These are phyloP conservation scores for Detonula confervacea DNA, from an alignment of 352 stramenopile species.

Conservation along the genomic window DNA sequence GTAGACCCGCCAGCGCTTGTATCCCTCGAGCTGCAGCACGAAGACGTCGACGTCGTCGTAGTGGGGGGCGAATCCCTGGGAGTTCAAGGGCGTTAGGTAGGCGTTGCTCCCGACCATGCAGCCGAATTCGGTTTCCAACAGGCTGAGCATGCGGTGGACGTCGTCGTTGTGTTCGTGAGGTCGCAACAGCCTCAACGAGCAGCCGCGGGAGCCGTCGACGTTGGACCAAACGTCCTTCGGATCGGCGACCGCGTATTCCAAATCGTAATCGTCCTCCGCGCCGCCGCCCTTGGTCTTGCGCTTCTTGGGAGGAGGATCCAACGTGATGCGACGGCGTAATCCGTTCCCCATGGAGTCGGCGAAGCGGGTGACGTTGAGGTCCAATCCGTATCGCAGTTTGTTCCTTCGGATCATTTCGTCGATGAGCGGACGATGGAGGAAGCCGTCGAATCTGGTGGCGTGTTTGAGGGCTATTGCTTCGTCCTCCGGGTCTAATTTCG, in stretches of 20 bases:
- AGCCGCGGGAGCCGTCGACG: constrained; percentile 91
- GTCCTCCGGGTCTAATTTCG: neutral
- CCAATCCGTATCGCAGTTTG: constrained; percentile 72
- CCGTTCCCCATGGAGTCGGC: constrained; percentile 63
- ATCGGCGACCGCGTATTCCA: constrained; percentile 64
- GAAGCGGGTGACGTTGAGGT: constrained; percentile 84
- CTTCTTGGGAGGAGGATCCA: constrained; percentile 64
- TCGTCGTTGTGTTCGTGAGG: constrained; percentile 89
- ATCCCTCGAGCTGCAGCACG: constrained; percentile 92
- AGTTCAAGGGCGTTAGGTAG: constrained; percentile 90
- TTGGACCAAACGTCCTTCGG: constrained; percentile 75
- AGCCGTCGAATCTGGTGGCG: constrained; percentile 55
- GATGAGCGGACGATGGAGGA: constrained; percentile 70
- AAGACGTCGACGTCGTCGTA: constrained; percentile 98
- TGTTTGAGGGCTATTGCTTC: neutral
- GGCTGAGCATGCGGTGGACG: constrained; percentile 90
- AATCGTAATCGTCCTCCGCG: constrained; percentile 33
- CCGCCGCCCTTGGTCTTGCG: constrained; percentile 13
- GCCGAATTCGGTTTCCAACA: constrained; percentile 92
- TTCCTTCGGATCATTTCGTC: constrained; percentile 62
- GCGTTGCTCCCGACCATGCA: constrained; percentile 94
- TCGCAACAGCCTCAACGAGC: too few relatives aligned
- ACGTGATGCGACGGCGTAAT: constrained; percentile 68
- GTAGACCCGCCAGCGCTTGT: constrained; percentile 92
- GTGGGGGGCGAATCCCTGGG: constrained; percentile 96